Conservation (phyloP, 1,139 yeast species). For the Candida sp. region DNA sequence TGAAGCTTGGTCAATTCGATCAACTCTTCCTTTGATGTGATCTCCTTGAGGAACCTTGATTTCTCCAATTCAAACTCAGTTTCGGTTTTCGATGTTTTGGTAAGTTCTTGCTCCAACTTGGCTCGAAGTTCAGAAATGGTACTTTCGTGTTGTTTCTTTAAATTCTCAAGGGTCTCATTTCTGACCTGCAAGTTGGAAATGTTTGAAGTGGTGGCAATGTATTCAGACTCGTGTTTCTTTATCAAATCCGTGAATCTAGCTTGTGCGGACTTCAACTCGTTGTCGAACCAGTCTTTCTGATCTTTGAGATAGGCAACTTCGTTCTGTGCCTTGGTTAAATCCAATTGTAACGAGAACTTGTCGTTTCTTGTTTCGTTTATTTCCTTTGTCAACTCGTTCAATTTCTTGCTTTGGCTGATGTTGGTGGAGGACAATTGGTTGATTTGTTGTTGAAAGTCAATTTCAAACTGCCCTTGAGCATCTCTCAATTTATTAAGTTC, state of each 20-base stretch:
- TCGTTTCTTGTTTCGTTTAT: slow-evolving; percentile 40
- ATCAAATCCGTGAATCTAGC: slow-evolving; percentile 41
- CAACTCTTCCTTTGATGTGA: slow-evolving; percentile 66
- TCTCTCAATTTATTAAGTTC: slow-evolving; percentile 13
- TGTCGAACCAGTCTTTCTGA: slow-evolving; percentile 54
- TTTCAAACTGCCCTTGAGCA: slow-evolving; percentile 10
- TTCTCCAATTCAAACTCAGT: slow-evolving; percentile 37
- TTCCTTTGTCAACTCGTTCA: slow-evolving; percentile 41
- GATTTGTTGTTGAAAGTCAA: slow-evolving; percentile 28
- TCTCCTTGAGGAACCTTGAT: slow-evolving; percentile 63
- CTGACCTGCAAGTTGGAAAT: slow-evolving; percentile 30
- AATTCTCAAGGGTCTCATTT: slow-evolving; percentile 25
- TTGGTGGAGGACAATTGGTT: slow-evolving; percentile 51
- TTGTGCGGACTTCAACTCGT: slow-evolving; percentile 45
- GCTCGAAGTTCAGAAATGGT: slow-evolving; percentile 19
- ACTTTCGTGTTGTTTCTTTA: slow-evolving; percentile 21
- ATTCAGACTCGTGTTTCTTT: slow-evolving; percentile 44
- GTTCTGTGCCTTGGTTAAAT: slow-evolving; percentile 42
- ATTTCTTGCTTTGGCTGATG: slow-evolving; percentile 47
- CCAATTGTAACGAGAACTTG: slow-evolving; percentile 44
- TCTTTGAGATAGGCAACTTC: slow-evolving; percentile 37
- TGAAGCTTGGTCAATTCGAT: slow-evolving; percentile 60
- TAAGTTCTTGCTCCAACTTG: slow-evolving; percentile 50
- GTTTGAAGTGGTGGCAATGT: slow-evolving; percentile 31
- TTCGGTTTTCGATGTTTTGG: slow-evolving; percentile 35